Evolutionary conservation across 2,329 filamentous ascomycete species (phyloP), one percentile per base, ranked within the genome.

Genomic region (Ophiostoma ips): DNA sequence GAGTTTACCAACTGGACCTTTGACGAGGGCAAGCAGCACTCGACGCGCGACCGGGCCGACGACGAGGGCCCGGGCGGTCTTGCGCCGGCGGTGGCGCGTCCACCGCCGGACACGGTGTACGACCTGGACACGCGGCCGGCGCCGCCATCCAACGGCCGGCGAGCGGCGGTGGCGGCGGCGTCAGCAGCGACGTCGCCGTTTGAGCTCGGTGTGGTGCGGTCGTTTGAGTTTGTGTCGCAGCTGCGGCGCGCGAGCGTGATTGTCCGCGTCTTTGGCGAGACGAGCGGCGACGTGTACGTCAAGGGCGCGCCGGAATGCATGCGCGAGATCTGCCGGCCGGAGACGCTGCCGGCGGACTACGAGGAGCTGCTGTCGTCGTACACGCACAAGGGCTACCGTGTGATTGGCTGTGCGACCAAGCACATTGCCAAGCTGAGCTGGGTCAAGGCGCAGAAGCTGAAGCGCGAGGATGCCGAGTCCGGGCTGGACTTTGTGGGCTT

Each of bases 261-360:
- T 54, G 88, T 95, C 15, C 79, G 89, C 50, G 84, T 87, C 46
- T 94, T 94, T 62, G 87, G 89, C 5, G 81, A 87, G 54, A 81
- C 80, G 57, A 88, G 85, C 54, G 89, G 83, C 41, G 84, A 88
- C 58, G 77, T 96, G 37, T 98, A 87, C 63, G 90, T 96, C 54
- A 98, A 98, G 64, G 92, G 92, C 31, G 92, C 94, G 7, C 92
- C 92, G 2, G 92, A 98, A 65, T 90, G 87, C 58, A 94, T 98
- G 83, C 85, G 83, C 56, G 87, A 92, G 19, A 96, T 98, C 37
- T 98, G 92, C 65, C 75, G 76, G 11, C 73, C 84, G 1, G 84
- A 89, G 56, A 90, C 79, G 64, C 87, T 98, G 56, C 92, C 92
- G 0, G 68, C 72, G 30, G 87, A 95, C 62, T 98, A 94, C 59